phyloP scores from a whole-genome alignment of 2,329 filamentous ascomycete species.

The Claviceps spartinae region DNA sequence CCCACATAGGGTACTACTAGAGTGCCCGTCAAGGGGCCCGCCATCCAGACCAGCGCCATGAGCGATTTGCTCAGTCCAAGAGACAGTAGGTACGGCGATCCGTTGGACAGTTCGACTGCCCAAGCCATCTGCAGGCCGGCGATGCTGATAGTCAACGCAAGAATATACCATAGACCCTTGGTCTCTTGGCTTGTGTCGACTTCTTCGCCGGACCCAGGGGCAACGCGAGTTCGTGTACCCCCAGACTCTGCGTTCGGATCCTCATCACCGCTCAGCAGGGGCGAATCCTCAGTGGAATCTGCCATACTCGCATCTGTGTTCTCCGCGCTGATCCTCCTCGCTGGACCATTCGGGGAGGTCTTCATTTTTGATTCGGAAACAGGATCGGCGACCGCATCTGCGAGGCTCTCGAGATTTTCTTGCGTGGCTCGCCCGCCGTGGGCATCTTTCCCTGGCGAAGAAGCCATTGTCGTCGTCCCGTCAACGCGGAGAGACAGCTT shows the following conservation, averaged over 20 bases:
- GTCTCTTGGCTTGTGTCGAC: conserved; percentile 38
- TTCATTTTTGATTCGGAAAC: neutral
- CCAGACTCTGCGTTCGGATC: neutral
- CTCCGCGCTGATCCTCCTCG: neutral
- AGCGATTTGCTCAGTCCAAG: conserved; percentile 72
- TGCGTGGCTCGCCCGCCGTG: neutral
- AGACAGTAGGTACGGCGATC: conserved; percentile 71
- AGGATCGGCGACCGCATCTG: neutral
- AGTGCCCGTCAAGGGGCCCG: conserved; percentile 64
- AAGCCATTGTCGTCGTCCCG: neutral
- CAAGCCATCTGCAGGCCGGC: conserved; percentile 87
- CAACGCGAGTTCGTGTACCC: neutral
- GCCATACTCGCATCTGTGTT: neutral
- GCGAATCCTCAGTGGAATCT: conserved; percentile 17
- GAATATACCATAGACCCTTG: conserved; percentile 75
- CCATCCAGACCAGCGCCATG: conserved; percentile 76
- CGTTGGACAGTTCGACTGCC: conserved; percentile 90
- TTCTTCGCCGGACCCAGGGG: neutral
- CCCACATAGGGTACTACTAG: conserved; percentile 74
- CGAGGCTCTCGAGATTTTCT: neutral
- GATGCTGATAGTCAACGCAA: conserved; percentile 74
- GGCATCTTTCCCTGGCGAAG: neutral
- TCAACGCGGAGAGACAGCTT: too few relatives aligned
- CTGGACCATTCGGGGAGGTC: neutral
- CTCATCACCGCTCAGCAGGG: conserved; percentile 13